Evolutionary conservation across 192 early-diverging fungal genomes (phyloP).

Genomic region (Coemansia pectinata): DNA sequence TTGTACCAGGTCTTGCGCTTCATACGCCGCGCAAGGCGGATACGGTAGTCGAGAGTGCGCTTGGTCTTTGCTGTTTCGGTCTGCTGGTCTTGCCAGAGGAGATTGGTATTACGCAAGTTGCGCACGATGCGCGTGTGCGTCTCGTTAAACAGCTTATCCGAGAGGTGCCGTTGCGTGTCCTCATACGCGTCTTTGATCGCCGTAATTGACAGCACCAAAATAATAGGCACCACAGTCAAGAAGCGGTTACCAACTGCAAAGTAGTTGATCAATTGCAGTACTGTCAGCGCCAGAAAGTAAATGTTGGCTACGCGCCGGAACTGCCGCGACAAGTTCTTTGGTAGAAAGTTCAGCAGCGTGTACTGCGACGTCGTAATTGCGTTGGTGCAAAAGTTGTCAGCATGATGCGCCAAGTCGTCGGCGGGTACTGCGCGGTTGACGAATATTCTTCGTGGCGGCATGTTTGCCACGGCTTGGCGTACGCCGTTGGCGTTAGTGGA

Average conservation of each 20-base stretch:
- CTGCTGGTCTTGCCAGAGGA: slow-evolving; percentile 38
- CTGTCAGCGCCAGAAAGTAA: slow-evolving; percentile 88
- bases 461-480: slow-evolving; percentile 29
- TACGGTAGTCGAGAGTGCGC: slow-evolving; percentile 19
- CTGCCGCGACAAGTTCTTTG: slow-evolving; percentile 96
- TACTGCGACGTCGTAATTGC: slow-evolving; percentile 92
- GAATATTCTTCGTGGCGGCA: slow-evolving; percentile 57
- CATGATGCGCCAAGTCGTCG: slow-evolving; percentile 57
- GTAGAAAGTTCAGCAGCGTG: slow-evolving; percentile 84
- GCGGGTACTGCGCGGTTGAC: slow-evolving; percentile 65
- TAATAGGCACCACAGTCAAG: slow-evolving; percentile 82
- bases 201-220: slow-evolving; percentile 77
- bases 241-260: slow-evolving; percentile 66
- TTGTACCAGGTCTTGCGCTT: slow-evolving; percentile 45
- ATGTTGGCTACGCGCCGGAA: slow-evolving; percentile 94
- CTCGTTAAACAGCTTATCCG: slow-evolving; percentile 83
- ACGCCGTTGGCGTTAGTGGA: slow-evolving; percentile 12
- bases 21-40: slow-evolving; percentile 39
- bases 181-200: slow-evolving; percentile 90
- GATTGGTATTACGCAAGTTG: slow-evolving; percentile 65
- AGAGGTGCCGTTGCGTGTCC: slow-evolving; percentile 78
- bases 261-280: slow-evolving; percentile 79
- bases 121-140: slow-evolving; percentile 60
- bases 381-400: slow-evolving; percentile 71
- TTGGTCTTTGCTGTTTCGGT: slow-evolving; percentile 24